These are phyloP conservation scores for Emmonsia crescens DNA, from an alignment of 2,329 filamentous ascomycete species.

Conservation along the genomic window DNA sequence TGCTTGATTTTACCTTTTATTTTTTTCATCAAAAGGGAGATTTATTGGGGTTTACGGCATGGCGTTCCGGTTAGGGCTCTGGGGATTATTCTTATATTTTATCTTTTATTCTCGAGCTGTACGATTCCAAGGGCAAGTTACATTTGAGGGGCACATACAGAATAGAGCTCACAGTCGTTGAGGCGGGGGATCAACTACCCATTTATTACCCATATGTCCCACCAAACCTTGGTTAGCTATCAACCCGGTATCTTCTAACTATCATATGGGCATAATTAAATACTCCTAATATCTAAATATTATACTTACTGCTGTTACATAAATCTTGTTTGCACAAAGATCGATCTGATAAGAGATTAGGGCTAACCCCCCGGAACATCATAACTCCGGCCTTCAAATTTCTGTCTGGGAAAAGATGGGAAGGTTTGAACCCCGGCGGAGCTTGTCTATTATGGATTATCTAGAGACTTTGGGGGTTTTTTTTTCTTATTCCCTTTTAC, in stretches of 20 bases:
- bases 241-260: not conserved
- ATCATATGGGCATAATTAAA: not conserved
- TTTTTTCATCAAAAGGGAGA: not conserved
- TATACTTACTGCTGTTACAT: too few species aligned
- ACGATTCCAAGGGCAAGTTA: not conserved
- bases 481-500: slow-evolving; percentile 3
- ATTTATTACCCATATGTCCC: not conserved
- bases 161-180: not conserved
- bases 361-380: slow-evolving; percentile 5
- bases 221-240: not conserved
- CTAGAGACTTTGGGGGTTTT: not conserved
- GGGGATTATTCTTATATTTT: not conserved
- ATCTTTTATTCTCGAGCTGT: not conserved
- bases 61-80: not conserved
- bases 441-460: not conserved
- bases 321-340: too few species aligned
- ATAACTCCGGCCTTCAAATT: not conserved
- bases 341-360: slow-evolving; percentile 3
- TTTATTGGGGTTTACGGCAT: not conserved
- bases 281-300: too few species aligned
- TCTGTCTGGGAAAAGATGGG: not conserved
- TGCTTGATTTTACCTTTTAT: not conserved
- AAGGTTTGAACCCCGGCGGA: not conserved
- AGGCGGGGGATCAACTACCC: not conserved
- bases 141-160: too few species aligned